A percentile compares a stretch with the other conserved stretches of the same genome.
Evolutionary conservation across 345 rosid species (phyloP).

Genomic region (Murraya paniculata): DNA sequence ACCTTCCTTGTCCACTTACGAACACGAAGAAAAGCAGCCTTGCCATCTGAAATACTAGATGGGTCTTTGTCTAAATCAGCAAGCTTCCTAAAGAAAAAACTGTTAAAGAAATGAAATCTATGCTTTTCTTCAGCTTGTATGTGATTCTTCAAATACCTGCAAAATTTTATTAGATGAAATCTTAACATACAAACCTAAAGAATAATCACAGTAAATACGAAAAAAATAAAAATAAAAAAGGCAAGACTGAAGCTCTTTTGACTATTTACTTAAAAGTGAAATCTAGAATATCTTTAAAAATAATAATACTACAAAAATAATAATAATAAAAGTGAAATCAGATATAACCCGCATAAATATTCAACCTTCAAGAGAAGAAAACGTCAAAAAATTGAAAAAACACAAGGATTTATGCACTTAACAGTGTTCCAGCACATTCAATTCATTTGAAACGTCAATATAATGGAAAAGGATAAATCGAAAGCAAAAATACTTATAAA

Average conservation of each 20-base stretch:
- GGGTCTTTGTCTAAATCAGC: constrained; percentile 91
- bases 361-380: constrained; percentile 5
- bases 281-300: not conserved
- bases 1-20: constrained; percentile 95
- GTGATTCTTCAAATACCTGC: constrained; percentile 74
- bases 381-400: not conserved
- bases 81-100: constrained; percentile 96
- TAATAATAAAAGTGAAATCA: not conserved
- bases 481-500: not conserved
- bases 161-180: not conserved
- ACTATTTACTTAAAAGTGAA: not conserved
- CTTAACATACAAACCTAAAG: not conserved
- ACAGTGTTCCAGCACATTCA: not conserved
- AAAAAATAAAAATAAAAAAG: not conserved
- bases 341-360: not conserved
- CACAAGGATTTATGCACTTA: not conserved
- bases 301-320: not conserved
- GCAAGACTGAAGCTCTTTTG: not conserved
- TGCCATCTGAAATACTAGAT: constrained; percentile 65
- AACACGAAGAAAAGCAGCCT: constrained; percentile 86
- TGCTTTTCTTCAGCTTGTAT: constrained; percentile 55
- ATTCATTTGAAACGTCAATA: not conserved
- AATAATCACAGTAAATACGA: not conserved
- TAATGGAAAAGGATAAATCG: constrained; percentile 2
- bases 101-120: constrained; percentile 79